Conservation (phyloP, 768 basidiomycete species). For the Cystofilobasidium bisporidii region DNA sequence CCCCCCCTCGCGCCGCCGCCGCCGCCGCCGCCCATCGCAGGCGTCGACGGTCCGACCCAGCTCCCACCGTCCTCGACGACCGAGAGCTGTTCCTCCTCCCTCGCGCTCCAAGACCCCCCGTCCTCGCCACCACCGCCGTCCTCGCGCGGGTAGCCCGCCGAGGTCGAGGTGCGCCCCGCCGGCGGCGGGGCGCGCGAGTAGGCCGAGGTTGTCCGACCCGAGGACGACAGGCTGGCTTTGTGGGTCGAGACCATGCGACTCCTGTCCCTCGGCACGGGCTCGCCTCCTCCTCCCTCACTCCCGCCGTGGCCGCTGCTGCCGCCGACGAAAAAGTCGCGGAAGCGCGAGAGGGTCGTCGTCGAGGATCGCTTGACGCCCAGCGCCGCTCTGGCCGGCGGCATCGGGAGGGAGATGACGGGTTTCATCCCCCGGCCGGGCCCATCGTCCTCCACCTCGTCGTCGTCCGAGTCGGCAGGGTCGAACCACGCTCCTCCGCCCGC, state of each 20-base stretch:
- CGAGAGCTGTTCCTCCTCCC: not conserved
- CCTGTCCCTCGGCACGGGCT: not conserved
- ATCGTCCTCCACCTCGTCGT: constrained; percentile 8
- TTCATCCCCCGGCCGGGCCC: not conserved
- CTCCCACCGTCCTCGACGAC: too few relatives aligned
- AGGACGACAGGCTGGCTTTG: constrained; percentile 8
- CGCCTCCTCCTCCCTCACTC: too few relatives aligned
- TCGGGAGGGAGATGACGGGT: not conserved
- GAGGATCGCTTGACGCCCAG: not conserved
- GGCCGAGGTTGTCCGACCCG: not conserved
- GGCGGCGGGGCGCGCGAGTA: not conserved
- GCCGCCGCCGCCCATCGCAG: not conserved
- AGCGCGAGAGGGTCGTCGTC: constrained; percentile 5
- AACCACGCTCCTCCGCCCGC: not conserved
- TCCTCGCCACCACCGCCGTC: too few relatives aligned
- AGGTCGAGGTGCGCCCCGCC: too few relatives aligned
- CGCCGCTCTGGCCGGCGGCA: not conserved
- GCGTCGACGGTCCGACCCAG: not conserved
- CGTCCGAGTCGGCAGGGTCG: constrained; percentile 17
- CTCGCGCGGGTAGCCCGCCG: too few relatives aligned
- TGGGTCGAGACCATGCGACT: not conserved
- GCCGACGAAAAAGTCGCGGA: not conserved
- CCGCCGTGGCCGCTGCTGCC: not conserved
- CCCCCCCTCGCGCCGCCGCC: too few relatives aligned
- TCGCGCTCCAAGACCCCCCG: not conserved